Percentiles rank a stretch among this genome's conserved stretches.
These are phyloP conservation scores for Daldinia vernicosa DNA, from an alignment of 495 filamentous ascomycete genomes.

Conservation along the genomic window DNA sequence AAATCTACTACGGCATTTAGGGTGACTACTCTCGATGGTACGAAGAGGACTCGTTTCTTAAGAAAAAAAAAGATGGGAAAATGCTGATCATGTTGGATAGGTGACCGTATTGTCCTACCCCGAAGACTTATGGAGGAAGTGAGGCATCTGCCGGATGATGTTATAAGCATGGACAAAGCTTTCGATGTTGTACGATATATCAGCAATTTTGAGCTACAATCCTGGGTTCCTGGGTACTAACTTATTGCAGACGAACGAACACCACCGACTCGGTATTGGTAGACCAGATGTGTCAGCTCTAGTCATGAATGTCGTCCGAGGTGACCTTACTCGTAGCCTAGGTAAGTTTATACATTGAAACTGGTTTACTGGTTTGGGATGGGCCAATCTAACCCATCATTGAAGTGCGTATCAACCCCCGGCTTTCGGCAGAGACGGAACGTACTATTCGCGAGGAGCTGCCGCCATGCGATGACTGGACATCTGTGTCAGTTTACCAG, in stretches of 20 bases:
- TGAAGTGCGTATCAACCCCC: conserved; percentile 38
- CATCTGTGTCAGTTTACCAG: conserved; percentile 49
- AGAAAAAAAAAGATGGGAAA: no score
- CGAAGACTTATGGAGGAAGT: conserved; percentile 49
- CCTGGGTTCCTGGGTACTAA: conserved; percentile 16
- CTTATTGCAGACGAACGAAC: conserved; percentile 23
- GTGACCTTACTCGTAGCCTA: conserved; percentile 32
- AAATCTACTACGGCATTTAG: conserved; percentile 46
- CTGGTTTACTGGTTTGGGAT: background rate
- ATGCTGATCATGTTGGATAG: conserved; percentile 18
- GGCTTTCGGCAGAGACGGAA: conserved; percentile 31
- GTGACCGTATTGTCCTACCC: conserved; percentile 46
- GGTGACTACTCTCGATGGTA: conserved; percentile 46
- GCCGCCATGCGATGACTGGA: conserved; percentile 54
- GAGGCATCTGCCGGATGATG: conserved; percentile 49
- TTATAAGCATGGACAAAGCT: conserved; percentile 48
- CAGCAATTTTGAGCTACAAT: background rate
- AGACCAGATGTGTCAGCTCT: conserved; percentile 4
- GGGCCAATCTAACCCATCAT: background rate
- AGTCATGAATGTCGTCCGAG: conserved; percentile 20
- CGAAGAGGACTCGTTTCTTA: background rate
- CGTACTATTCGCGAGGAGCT: conserved; percentile 41
- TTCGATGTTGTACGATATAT: conserved; percentile 37
- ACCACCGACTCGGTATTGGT: conserved; percentile 23
- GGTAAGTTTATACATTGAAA: conserved; percentile 11